A percentile compares a stretch with the other conserved stretches of the same genome.
These are phyloP conservation scores for Phellinidium pouzarii DNA, from an alignment of 1,284 basidiomycete species.

Conservation along the genomic window DNA sequence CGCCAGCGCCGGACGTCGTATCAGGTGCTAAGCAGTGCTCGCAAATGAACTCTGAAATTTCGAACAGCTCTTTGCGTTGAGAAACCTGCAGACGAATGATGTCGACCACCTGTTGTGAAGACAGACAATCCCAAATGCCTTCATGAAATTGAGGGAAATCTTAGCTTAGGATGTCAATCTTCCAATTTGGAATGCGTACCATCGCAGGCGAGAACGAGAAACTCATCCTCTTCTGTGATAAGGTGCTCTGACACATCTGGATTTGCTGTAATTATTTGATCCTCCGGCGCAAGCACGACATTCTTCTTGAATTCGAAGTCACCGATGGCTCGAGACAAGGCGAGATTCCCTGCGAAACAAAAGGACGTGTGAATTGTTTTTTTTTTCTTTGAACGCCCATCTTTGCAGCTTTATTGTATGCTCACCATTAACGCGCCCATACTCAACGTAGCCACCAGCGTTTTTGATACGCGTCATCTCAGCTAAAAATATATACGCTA, in stretches of 20 bases:
- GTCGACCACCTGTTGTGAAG: conserved; percentile 91
- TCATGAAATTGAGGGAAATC: conserved; percentile 14
- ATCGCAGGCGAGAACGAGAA: conserved; percentile 93
- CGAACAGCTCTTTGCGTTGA: conserved; percentile 70
- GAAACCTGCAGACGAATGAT: conserved; percentile 82
- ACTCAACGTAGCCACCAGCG: conserved; percentile 98
- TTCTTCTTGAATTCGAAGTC: conserved; percentile 99
- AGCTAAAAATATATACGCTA: conserved; percentile 45
- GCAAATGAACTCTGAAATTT: conserved; percentile 89
- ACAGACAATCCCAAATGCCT: conserved; percentile 99
- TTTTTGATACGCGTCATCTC: conserved; percentile 85
- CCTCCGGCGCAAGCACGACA: conserved; percentile 71
- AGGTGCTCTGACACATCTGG: conserved; percentile 87
- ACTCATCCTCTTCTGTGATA: conserved; percentile 88
- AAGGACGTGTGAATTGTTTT: background rate
- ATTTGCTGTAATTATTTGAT: conserved; percentile 93
- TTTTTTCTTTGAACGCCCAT: too few species aligned
- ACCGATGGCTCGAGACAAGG: conserved; percentile 90
- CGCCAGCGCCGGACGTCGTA: conserved; percentile 83
- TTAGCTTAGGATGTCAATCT: background rate
- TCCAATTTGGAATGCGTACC: conserved; percentile 43
- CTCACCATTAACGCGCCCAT: conserved; percentile 93
- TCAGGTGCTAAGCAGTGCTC: conserved; percentile 93
- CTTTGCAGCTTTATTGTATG: conserved; percentile 19
- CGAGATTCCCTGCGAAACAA: conserved; percentile 77